These are phyloP conservation scores for Acanthamoeba lenticulata DNA, from an alignment of 208 protist genomes.

Conservation along the genomic window DNA sequence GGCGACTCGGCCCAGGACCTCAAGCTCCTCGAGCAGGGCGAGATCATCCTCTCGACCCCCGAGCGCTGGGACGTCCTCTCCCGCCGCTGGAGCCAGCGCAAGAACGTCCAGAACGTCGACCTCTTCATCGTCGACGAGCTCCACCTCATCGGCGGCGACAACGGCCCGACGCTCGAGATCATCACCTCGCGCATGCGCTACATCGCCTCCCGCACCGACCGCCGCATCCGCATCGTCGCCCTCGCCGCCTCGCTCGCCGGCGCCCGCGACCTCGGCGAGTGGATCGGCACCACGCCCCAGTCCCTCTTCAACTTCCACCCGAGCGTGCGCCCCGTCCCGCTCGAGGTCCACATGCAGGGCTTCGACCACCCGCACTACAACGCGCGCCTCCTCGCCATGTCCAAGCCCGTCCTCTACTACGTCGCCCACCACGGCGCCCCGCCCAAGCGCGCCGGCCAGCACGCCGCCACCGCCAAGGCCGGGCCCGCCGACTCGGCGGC, in stretches of 20 bases:
- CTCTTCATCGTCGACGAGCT: slow-evolving; percentile 99
- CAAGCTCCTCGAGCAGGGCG: slow-evolving; percentile 90
- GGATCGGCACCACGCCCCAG: slow-evolving; percentile 96
- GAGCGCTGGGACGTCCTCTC: slow-evolving; percentile 99
- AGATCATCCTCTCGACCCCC: slow-evolving; percentile 99
- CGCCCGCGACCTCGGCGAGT: slow-evolving; percentile 94
- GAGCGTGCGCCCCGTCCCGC: slow-evolving; percentile 97
- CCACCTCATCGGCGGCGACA: slow-evolving; percentile 98
- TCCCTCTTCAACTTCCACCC: slow-evolving; percentile 99
- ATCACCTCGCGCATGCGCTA: slow-evolving; percentile 99
- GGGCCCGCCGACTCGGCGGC: slow-evolving; percentile 71
- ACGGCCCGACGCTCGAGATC: slow-evolving; percentile 98
- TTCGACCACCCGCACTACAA: slow-evolving; percentile 97
- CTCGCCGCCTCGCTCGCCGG: slow-evolving; percentile 99
- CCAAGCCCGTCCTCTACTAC: slow-evolving; percentile 97
- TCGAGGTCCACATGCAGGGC: slow-evolving; percentile 96
- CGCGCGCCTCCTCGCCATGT: slow-evolving; percentile 99
- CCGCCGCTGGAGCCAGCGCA: slow-evolving; percentile 97
- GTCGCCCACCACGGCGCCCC: slow-evolving; percentile 93
- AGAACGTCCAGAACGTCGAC: slow-evolving; percentile 89
- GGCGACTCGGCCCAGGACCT: slow-evolving; percentile 95
- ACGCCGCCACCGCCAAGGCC: slow-evolving; percentile 36
- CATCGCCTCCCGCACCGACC: slow-evolving; percentile 94
- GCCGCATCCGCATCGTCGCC: slow-evolving; percentile 95
- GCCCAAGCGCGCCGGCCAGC: slow-evolving; percentile 70